phyloP scores from a whole-genome alignment of 257 asterid genomes.

The Scutellaria galericulata region DNA sequence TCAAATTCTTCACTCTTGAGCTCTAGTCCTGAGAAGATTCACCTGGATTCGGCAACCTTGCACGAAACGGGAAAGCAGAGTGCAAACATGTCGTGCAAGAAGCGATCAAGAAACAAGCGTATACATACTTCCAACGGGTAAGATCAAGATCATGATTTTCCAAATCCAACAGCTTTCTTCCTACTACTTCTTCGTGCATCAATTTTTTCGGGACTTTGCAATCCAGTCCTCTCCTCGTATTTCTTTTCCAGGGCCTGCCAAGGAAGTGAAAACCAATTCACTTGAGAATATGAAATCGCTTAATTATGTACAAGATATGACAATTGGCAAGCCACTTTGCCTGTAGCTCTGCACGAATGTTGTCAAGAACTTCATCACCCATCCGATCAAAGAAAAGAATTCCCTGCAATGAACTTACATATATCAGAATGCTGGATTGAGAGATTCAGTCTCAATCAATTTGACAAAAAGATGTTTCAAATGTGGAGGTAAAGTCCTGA shows the following conservation, averaged over 20 bases:
- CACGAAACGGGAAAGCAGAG: neutral
- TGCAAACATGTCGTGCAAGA: neutral
- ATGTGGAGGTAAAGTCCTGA: neutral
- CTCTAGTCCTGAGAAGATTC: neutral
- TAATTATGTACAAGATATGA: neutral
- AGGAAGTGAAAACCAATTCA: slow-evolving; percentile 15
- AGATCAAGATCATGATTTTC: slow-evolving; percentile 59
- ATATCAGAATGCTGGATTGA: slow-evolving; percentile 27
- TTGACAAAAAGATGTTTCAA: neutral
- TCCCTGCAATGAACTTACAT: slow-evolving; percentile 63
- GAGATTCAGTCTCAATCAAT: neutral
- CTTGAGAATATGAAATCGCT: no score
- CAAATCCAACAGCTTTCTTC: slow-evolving; percentile 80
- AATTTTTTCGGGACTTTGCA: slow-evolving; percentile 83
- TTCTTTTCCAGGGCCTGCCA: slow-evolving; percentile 83
- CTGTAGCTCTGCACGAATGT: slow-evolving; percentile 68
- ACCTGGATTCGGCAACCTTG: neutral
- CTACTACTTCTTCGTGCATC: slow-evolving; percentile 50
- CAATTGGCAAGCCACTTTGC: slow-evolving; percentile 45
- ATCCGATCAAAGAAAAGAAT: slow-evolving; percentile 83
- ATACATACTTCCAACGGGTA: neutral
- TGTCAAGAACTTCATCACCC: slow-evolving; percentile 82
- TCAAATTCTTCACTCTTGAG: neutral
- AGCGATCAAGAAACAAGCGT: neutral
- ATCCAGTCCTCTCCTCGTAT: slow-evolving; percentile 78